Conservation (phyloP, 148 eudicot genomes). For the Limonium bicolor region DNA sequence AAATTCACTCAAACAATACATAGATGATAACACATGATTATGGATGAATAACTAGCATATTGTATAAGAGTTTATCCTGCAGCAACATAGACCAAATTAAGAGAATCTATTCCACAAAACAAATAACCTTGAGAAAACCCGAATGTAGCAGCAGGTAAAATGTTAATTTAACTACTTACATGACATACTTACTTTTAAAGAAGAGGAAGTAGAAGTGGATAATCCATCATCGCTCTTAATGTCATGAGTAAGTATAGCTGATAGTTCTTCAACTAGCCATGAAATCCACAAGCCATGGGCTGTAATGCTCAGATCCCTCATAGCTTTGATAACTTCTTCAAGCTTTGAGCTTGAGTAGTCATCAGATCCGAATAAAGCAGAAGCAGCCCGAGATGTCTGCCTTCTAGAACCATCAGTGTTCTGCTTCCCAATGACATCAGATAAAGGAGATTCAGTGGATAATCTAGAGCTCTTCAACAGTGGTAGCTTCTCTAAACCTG, state of each 20-base stretch:
- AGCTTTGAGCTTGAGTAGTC: constrained; percentile 69
- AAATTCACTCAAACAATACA: too few species aligned
- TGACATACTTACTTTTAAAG: constrained; percentile 52
- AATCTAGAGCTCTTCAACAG: constrained; percentile 33
- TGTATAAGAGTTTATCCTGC: too few species aligned
- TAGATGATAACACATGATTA: too few species aligned
- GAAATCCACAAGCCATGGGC: constrained; percentile 87
- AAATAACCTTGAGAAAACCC: too few species aligned
- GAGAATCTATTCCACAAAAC: too few species aligned
- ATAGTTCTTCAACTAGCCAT: constrained; percentile 80
- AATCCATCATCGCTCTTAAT: constrained; percentile 64
- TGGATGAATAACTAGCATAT: too few species aligned
- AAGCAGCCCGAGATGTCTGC: constrained; percentile 42
- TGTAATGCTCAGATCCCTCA: constrained; percentile 55
- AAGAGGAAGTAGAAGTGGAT: constrained; percentile 41
- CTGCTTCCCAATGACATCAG: constrained; percentile 39
- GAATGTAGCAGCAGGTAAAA: too few species aligned
- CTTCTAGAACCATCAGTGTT: constrained; percentile 33
- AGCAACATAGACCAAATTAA: too few species aligned
- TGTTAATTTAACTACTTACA: too few species aligned
- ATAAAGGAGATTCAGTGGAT: constrained; percentile 26
- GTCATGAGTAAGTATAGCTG: constrained; percentile 32
- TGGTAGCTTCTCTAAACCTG: constrained; percentile 28
- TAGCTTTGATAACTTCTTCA: constrained; percentile 46
- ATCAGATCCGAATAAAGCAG: constrained; percentile 60